Conservation (phyloP, 805 yeast genomes). For the Starmerella apis region DNA sequence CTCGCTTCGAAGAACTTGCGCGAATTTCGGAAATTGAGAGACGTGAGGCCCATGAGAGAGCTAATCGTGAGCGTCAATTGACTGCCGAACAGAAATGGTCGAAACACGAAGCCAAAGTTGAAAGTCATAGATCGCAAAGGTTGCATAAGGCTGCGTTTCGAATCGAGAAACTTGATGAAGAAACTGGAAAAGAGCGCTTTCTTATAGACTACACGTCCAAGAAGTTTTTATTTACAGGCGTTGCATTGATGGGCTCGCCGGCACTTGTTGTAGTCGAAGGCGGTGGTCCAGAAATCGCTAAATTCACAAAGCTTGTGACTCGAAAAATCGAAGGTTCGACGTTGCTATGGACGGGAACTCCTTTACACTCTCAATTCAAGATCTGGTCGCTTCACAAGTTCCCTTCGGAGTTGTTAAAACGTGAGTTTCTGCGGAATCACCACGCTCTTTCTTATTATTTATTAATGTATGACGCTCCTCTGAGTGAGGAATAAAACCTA, state of each 20-base stretch:
- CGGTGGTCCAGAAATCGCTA: conserved; percentile 47
- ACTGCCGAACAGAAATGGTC: conserved; percentile 47
- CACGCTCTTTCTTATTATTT: background rate
- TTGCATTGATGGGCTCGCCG: conserved; percentile 29
- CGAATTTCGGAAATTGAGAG: conserved; percentile 58
- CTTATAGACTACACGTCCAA: conserved; percentile 70
- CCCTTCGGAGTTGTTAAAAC: background rate
- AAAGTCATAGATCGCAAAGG: conserved; percentile 45
- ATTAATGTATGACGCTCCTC: conserved; percentile 1
- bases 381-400: conserved; percentile 52
- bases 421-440: background rate
- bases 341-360: conserved; percentile 65
- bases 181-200: background rate
- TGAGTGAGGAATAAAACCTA: background rate
- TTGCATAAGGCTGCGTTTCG: conserved; percentile 48
- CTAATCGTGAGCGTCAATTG: conserved; percentile 53
- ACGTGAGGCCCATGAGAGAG: conserved; percentile 44
- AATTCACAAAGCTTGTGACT: conserved; percentile 55
- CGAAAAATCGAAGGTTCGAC: conserved; percentile 30
- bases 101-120: conserved; percentile 40
- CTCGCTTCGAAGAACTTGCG: conserved; percentile 68
- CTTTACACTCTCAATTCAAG: conserved; percentile 44
- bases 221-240: conserved; percentile 58
- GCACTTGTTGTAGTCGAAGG: conserved; percentile 69
- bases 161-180: conserved; percentile 39